Percentiles rank a stretch among this genome's conserved stretches.
Evolutionary conservation across 2,329 filamentous ascomycete species (phyloP).

Genomic region (Phaeoacremonium minimum): DNA sequence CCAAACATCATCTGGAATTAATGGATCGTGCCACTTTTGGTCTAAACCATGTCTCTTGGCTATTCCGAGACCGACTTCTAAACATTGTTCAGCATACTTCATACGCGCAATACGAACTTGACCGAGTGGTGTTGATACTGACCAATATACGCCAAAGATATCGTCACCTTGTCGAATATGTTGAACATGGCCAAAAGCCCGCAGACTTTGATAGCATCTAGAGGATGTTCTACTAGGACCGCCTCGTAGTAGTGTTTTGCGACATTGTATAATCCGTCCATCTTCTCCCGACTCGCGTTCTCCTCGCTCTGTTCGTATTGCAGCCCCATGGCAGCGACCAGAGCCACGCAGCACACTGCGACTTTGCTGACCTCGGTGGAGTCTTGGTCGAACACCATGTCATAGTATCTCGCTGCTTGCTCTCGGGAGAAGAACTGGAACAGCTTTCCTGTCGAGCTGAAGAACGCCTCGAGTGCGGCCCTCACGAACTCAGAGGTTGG

Average conservation of each 20-base stretch:
- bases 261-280: constrained; percentile 20
- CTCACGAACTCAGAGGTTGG: too few species aligned
- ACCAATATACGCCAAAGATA: constrained; percentile 23
- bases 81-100: neutral
- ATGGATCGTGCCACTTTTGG: constrained; percentile 3
- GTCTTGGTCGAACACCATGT: constrained; percentile 11
- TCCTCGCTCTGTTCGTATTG: constrained; percentile 16
- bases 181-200: constrained; percentile 23
- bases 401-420: constrained; percentile 13
- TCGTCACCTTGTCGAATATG: constrained; percentile 19
- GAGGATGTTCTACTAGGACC: constrained; percentile 15
- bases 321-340: constrained; percentile 20
- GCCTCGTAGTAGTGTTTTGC: constrained; percentile 19
- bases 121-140: too few species aligned
- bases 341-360: constrained; percentile 18
- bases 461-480: constrained; percentile 22
- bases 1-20: constrained; percentile 10
- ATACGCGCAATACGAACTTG: too few species aligned
- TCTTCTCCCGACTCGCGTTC: constrained; percentile 7
- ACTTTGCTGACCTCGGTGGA: constrained; percentile 8
- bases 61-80: constrained; percentile 20
- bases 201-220: constrained; percentile 22
- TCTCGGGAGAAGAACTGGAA: constrained; percentile 21
- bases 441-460: constrained; percentile 15
- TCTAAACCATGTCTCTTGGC: constrained; percentile 15